A percentile compares a stretch with the other conserved stretches of the same genome.
phyloP scores from a whole-genome alignment of 345 rosid species.

The Adansonia digitata region DNA sequence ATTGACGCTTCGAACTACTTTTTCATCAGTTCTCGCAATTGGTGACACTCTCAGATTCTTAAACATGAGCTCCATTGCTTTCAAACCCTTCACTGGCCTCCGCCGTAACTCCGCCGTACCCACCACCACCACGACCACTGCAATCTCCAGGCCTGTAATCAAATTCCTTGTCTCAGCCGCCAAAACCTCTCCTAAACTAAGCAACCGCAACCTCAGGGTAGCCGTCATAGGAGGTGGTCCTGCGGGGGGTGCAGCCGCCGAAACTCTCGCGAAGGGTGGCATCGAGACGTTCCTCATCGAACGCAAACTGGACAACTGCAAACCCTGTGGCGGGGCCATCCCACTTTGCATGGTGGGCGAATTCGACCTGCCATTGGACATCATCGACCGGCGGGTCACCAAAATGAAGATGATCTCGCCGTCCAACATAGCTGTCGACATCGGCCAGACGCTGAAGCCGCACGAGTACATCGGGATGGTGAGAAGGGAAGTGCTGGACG shows the following conservation, averaged over 20 bases:
- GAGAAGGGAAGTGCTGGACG: conserved; percentile 78
- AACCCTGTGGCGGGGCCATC: conserved; percentile 95
- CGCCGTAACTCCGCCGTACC: conserved; percentile 45
- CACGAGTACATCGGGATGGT: conserved; percentile 99
- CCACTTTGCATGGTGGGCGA: conserved; percentile 98
- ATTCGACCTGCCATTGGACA: conserved; percentile 85
- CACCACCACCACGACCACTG: conserved; percentile 14
- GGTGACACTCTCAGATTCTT: not conserved
- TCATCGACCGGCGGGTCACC: conserved; percentile 80
- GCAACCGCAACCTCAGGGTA: conserved; percentile 71
- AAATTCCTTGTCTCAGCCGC: conserved; percentile 37
- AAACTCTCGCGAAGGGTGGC: conserved; percentile 79
- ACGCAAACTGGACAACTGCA: conserved; percentile 86
- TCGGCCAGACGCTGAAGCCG: conserved; percentile 86
- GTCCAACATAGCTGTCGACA: conserved; percentile 90
- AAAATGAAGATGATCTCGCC: conserved; percentile 98
- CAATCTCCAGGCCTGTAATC: not conserved
- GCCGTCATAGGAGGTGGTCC: conserved; percentile 97
- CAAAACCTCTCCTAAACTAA: conserved; percentile 55
- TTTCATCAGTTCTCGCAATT: not conserved
- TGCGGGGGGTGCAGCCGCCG: conserved; percentile 78
- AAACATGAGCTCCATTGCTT: conserved; percentile 50
- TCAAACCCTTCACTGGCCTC: conserved; percentile 79
- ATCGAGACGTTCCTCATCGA: conserved; percentile 46
- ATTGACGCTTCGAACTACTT: not conserved